These are phyloP conservation scores for Brassica cretica DNA, from an alignment of 345 rosid species.

Conservation along the genomic window DNA sequence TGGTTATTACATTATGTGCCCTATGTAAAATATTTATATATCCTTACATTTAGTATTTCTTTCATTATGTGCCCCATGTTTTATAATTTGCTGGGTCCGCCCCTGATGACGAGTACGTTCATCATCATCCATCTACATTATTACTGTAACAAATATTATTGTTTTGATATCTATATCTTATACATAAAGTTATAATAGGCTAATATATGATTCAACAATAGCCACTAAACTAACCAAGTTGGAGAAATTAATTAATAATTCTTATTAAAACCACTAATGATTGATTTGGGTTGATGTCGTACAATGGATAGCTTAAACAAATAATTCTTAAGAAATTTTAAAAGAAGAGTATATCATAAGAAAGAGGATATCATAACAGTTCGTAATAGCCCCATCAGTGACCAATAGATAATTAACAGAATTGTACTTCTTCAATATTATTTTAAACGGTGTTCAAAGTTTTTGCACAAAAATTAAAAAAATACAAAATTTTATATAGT, in stretches of 20 bases:
- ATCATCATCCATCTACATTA: conserved; percentile 33
- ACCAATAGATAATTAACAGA: conserved; percentile 30
- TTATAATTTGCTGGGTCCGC: no score
- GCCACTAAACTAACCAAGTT: conserved; percentile 44
- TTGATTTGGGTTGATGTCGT: conserved; percentile 42
- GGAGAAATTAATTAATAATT: conserved; percentile 21
- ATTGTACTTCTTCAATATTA: no score
- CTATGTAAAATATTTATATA: no score
- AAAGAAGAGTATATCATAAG: conserved; percentile 31
- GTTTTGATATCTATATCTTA: conserved; percentile 13
- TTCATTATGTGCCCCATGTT: no score
- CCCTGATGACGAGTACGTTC: background rate
- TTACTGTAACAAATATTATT: background rate
- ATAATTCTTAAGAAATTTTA: conserved; percentile 18
- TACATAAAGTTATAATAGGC: conserved; percentile 31
- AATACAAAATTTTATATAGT: no score
- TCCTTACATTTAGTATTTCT: no score
- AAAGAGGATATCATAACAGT: conserved; percentile 33
- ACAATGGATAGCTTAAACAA: conserved; percentile 40
- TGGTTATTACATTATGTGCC: no score
- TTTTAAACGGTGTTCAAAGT: no score
- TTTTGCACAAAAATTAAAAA: background rate
- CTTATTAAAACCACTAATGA: conserved; percentile 35
- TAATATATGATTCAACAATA: conserved; percentile 33
- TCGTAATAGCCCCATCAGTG: conserved; percentile 33